Conservation (phyloP, 768 basidiomycete genomes). For the Rhodosporidiobolus sp. region DNA sequence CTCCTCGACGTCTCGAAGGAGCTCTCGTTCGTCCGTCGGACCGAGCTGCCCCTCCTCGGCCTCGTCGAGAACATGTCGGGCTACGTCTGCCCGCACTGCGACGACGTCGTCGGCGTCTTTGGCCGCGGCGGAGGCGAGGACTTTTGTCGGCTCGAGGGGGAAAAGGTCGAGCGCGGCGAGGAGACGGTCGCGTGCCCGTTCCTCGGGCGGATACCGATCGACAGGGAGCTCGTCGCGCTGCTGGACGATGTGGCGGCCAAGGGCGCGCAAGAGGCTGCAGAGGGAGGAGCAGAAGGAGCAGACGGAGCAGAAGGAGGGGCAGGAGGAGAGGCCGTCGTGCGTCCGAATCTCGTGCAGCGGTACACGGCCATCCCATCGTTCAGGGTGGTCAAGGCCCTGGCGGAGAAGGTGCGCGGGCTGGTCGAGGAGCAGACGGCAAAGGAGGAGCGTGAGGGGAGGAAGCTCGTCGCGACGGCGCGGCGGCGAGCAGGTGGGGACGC, state of each 20-base stretch:
- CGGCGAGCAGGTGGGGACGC: background rate
- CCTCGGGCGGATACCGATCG: constrained; percentile 85
- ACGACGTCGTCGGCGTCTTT: constrained; percentile 90
- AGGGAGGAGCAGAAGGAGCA: background rate
- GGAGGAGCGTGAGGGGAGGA: background rate
- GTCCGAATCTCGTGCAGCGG: constrained; percentile 23
- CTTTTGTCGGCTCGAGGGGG: constrained; percentile 42
- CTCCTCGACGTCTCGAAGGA: constrained; percentile 94
- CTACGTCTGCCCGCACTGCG: constrained; percentile 95
- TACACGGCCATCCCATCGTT: constrained; percentile 32
- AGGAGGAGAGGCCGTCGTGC: background rate
- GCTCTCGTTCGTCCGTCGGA: constrained; percentile 86
- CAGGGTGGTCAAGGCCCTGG: constrained; percentile 21
- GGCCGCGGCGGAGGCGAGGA: constrained; percentile 88
- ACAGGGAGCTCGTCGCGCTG: constrained; percentile 80
- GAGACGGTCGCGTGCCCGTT: constrained; percentile 67
- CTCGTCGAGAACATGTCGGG: constrained; percentile 99
- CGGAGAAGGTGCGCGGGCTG: constrained; percentile 8
- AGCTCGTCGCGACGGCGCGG: background rate
- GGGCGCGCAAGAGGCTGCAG: background rate
- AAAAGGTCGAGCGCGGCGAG: constrained; percentile 57
- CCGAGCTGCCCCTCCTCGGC: constrained; percentile 80
- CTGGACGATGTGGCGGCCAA: constrained; percentile 59
- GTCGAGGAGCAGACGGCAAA: constrained; percentile 24
- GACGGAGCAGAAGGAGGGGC: background rate